These are phyloP conservation scores for Nitzschia sp. DNA, from an alignment of 108 stramenopile species.

Conservation along the genomic window DNA sequence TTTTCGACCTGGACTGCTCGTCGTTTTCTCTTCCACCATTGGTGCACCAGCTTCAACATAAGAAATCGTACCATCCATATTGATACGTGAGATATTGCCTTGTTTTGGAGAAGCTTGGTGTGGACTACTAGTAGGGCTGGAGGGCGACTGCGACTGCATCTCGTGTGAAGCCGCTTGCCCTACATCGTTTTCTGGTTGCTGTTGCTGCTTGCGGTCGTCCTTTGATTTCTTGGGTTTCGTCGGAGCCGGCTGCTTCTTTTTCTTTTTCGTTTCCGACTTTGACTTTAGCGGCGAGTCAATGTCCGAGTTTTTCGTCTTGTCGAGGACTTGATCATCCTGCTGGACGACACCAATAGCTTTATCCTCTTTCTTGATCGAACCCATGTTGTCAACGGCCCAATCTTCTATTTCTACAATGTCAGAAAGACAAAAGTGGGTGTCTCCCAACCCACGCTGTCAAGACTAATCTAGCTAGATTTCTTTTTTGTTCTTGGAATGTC, in stretches of 20 bases:
- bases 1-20: not conserved
- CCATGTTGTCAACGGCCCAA: no score
- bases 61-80: constrained; percentile 13
- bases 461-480: no score
- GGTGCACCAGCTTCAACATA: not conserved
- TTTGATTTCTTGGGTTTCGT: not conserved
- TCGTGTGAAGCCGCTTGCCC: not conserved
- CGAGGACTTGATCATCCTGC: no score
- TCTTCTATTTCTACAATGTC: no score
- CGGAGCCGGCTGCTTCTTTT: not conserved
- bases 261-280: not conserved
- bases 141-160: not conserved
- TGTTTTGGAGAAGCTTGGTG: not conserved
- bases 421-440: no score
- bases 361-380: no score
- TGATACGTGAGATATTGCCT: not conserved
- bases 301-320: no score
- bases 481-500: no score
- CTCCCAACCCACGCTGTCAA: no score
- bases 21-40: not conserved
- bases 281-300: no score
- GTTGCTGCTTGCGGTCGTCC: not conserved
- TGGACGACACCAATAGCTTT: no score
- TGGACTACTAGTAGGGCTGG: not conserved
- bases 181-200: constrained; percentile 3